A percentile compares a stretch with the other conserved stretches of the same genome.
Conservation (phyloP, 257 asterid species). For the Nicotiana obtusifolia region DNA sequence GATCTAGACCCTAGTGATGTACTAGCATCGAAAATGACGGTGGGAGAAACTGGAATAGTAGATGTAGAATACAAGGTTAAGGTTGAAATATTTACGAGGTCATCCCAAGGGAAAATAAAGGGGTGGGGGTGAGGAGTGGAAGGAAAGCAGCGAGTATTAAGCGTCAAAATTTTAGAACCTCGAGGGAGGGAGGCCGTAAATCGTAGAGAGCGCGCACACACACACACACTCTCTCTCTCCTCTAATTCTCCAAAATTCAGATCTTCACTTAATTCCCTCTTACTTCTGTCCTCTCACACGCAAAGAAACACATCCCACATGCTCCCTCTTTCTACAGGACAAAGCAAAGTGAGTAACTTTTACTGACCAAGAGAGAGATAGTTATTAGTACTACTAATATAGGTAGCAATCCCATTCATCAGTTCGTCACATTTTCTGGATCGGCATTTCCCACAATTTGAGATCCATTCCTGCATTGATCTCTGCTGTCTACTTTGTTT, state of each 20-base stretch:
- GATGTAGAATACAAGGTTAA: neutral
- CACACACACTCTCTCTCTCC: neutral
- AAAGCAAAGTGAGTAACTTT: neutral
- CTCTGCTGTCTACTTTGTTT: neutral
- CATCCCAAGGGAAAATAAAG: too few relatives aligned
- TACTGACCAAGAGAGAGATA: neutral
- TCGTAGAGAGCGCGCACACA: too few relatives aligned
- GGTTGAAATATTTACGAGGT: too few relatives aligned
- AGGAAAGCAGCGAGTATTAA: neutral
- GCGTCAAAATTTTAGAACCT: neutral
- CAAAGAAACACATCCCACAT: constrained; percentile 16
- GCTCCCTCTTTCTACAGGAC: neutral
- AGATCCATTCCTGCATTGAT: too few relatives aligned
- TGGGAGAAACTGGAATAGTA: neutral
- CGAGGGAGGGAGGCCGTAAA: too few relatives aligned
- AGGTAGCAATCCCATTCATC: neutral
- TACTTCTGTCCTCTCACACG: constrained; percentile 2
- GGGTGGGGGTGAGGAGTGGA: neutral
- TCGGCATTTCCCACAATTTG: neutral
- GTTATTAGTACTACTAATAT: neutral
- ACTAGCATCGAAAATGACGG: neutral
- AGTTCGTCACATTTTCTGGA: neutral
- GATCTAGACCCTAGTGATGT: neutral
- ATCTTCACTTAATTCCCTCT: neutral
- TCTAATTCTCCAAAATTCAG: neutral